A percentile compares a stretch with the other conserved stretches of the same genome.
Conservation (phyloP, 2,329 filamentous ascomycete genomes). For the Diaporthe sp. region DNA sequence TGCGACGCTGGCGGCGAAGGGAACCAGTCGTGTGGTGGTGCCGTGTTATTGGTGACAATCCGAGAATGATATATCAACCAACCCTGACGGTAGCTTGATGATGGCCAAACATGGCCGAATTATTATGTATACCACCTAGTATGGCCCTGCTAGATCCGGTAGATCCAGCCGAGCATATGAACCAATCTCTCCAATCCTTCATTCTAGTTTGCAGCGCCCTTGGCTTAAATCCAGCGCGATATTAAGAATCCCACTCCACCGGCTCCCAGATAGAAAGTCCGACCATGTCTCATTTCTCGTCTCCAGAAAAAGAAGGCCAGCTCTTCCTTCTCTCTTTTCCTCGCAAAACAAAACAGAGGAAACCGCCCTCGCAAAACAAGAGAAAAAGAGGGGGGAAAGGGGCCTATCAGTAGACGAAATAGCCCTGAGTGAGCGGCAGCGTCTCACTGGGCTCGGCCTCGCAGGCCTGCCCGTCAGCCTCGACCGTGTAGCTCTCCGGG, state of each 20-base stretch:
- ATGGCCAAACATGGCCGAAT: background rate
- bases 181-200: background rate
- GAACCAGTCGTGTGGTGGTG: background rate
- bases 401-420: conserved; percentile 77
- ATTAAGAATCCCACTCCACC: background rate
- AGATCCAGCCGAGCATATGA: background rate
- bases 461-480: conserved; percentile 84
- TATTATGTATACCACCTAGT: conserved; percentile 3
- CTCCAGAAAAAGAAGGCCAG: background rate
- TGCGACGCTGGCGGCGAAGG: background rate
- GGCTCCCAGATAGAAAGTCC: background rate
- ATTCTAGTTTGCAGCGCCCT: background rate
- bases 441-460: conserved; percentile 78
- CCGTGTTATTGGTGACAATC: background rate
- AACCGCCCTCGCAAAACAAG: background rate
- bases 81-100: background rate
- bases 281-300: background rate
- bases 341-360: background rate
- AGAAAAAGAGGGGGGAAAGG: background rate
- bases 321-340: conserved; percentile 1
- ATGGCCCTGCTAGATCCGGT: background rate
- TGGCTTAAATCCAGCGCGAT: background rate
- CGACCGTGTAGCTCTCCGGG: conserved; percentile 89
- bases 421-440: conserved; percentile 83
- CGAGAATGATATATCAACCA: background rate